phyloP scores from a whole-genome alignment of 176 grass and related monocot genomes.

The Cenchrus purpureus region DNA sequence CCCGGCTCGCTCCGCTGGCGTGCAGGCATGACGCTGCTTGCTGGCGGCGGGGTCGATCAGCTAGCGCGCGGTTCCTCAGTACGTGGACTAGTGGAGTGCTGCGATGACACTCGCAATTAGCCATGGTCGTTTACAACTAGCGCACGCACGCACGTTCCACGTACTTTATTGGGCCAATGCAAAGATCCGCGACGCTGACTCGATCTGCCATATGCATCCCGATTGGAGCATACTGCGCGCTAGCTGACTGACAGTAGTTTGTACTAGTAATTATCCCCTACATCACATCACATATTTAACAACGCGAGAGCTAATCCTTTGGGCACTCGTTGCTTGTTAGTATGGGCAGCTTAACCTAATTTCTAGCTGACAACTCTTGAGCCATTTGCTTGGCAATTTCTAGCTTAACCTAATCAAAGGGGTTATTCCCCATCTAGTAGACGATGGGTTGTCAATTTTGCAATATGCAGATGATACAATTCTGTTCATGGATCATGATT shows the following conservation, averaged over 20 bases:
- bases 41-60: background rate
- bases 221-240: slow-evolving; percentile 6
- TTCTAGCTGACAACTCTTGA: no score
- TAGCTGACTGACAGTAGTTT: background rate
- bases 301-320: background rate
- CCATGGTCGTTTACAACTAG: slow-evolving; percentile 13
- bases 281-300: background rate
- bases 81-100: slow-evolving; percentile 33
- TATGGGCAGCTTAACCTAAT: no score
- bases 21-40: background rate
- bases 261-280: background rate
- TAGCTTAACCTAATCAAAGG: no score
- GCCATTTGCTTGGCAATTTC: no score
- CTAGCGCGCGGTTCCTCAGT: background rate
- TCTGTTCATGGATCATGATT: no score
- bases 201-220: background rate
- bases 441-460: no score
- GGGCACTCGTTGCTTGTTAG: background rate
- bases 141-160: slow-evolving; percentile 50
- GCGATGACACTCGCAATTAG: slow-evolving; percentile 35
- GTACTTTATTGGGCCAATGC: slow-evolving; percentile 37
- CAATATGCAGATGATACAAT: no score
- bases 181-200: slow-evolving; percentile 30
- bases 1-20: background rate
- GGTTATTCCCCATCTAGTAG: no score